Conservation (phyloP, 2,329 filamentous ascomycete genomes). For the Beauveria bassiana region DNA sequence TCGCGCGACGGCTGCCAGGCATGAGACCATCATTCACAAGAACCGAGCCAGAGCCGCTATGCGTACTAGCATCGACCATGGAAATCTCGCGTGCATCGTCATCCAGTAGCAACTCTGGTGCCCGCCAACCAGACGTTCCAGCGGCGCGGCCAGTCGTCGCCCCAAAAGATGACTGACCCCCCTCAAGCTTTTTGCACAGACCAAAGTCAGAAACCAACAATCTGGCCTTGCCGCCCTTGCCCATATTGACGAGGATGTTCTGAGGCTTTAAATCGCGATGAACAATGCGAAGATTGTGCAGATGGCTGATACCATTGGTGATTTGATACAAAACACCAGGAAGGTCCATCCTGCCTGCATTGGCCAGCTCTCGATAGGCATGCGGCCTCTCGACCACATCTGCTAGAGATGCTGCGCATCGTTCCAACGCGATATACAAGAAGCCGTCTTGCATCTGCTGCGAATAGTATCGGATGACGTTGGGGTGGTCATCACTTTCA, state of each 20-base stretch:
- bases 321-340: slow-evolving; percentile 81
- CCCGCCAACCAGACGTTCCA: slow-evolving; percentile 93
- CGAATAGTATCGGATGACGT: slow-evolving; percentile 92
- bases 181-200: slow-evolving; percentile 92
- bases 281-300: slow-evolving; percentile 89
- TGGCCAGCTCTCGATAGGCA: slow-evolving; percentile 59
- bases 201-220: slow-evolving; percentile 96
- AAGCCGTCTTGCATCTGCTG: slow-evolving; percentile 85
- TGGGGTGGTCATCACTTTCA: slow-evolving; percentile 91
- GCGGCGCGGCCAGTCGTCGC: slow-evolving; percentile 90
- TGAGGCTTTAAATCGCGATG: slow-evolving; percentile 97
- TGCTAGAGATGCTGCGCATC: slow-evolving; percentile 87
- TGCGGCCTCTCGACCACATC: slow-evolving; percentile 78
- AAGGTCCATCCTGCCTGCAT: slow-evolving; percentile 65
- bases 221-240: slow-evolving; percentile 63
- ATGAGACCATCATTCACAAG: slow-evolving; percentile 49
- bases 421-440: slow-evolving; percentile 90
- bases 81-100: slow-evolving; percentile 54
- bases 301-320: slow-evolving; percentile 76
- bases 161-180: slow-evolving; percentile 87
- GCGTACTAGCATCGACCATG: slow-evolving; percentile 44
- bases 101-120: slow-evolving; percentile 82
- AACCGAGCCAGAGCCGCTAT: slow-evolving; percentile 55
- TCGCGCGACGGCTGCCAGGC: slow-evolving; percentile 65
- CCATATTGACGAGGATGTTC: slow-evolving; percentile 82